Evolutionary conservation across 2,329 filamentous ascomycete species (phyloP).

Genomic region (Chaetomium globosum): DNA sequence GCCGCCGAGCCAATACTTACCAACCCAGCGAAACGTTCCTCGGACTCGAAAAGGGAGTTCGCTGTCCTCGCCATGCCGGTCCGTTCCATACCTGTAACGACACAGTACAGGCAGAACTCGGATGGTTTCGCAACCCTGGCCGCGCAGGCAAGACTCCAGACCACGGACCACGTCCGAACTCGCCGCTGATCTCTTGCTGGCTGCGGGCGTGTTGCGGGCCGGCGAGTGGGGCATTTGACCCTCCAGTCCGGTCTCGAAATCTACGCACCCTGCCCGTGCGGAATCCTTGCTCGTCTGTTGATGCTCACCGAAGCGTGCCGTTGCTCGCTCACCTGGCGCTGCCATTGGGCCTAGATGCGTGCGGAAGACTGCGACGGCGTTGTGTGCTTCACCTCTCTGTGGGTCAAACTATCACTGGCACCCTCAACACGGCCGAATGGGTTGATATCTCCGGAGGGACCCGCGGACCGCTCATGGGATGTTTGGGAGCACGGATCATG

Average conservation of each 20-base stretch:
- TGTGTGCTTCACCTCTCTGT: background rate
- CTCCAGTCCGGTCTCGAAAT: background rate
- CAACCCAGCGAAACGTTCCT: background rate
- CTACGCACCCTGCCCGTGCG: background rate
- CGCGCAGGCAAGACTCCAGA: slow-evolving; percentile 7
- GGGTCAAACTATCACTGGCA: slow-evolving; percentile 11
- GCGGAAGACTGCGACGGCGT: background rate
- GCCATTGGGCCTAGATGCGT: slow-evolving; percentile 5
- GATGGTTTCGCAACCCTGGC: slow-evolving; percentile 4
- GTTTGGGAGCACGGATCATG: slow-evolving; percentile 18
- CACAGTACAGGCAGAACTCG: slow-evolving; percentile 15
- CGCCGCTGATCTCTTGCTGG: slow-evolving; percentile 14
- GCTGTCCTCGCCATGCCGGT: background rate
- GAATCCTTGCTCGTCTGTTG: background rate
- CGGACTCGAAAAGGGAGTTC: background rate
- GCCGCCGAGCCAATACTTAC: background rate
- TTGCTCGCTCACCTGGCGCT: background rate
- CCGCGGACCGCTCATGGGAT: slow-evolving; percentile 20
- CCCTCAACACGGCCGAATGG: slow-evolving; percentile 18
- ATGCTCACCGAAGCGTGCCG: background rate
- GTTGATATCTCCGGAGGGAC: slow-evolving; percentile 25
- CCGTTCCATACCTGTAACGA: background rate
- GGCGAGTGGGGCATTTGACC: slow-evolving; percentile 7
- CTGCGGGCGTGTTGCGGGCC: background rate
- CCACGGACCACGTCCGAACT: slow-evolving; percentile 17